Evolutionary conservation across 352 stramenopile genomes (phyloP).

Genomic region (Sclerospora graminicola): DNA sequence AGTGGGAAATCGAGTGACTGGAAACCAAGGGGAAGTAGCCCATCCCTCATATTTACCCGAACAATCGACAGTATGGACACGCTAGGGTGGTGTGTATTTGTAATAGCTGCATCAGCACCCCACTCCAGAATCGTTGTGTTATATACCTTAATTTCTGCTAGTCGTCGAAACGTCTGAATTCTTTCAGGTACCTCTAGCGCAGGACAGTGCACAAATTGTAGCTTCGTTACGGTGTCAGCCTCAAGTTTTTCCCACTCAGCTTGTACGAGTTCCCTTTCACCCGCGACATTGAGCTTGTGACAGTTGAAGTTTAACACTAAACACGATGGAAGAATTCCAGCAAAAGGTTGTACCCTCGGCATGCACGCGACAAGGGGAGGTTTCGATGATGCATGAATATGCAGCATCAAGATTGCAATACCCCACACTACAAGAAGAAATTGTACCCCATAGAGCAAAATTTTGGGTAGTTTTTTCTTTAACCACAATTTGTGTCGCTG

Average conservation of each 20-base stretch:
- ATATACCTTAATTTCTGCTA: neutral
- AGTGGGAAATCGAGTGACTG: no score
- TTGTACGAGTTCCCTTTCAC: neutral
- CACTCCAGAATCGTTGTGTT: slow-evolving; percentile 4
- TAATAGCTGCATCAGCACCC: slow-evolving; percentile 1
- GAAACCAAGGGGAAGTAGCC: neutral
- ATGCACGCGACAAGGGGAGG: neutral
- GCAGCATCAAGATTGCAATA: neutral
- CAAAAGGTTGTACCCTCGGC: no score
- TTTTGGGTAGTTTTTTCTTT: neutral
- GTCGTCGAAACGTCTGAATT: neutral
- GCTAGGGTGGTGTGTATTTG: neutral
- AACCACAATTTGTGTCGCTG: no score
- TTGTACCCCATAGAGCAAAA: neutral
- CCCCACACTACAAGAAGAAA: slow-evolving; percentile 1
- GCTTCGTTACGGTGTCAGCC: neutral
- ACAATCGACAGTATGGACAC: no score
- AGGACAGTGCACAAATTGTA: slow-evolving; percentile 1
- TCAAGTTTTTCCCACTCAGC: neutral
- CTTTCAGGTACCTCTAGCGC: slow-evolving; percentile 1
- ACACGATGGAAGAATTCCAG: no score
- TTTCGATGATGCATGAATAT: slow-evolving; percentile 1
- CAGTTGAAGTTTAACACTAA: no score
- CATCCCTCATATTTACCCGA: slow-evolving; percentile 1
- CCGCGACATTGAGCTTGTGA: neutral